Evolutionary conservation across 805 yeast species (phyloP).

Genomic region (Maudiozyma serrabonitensis): DNA sequence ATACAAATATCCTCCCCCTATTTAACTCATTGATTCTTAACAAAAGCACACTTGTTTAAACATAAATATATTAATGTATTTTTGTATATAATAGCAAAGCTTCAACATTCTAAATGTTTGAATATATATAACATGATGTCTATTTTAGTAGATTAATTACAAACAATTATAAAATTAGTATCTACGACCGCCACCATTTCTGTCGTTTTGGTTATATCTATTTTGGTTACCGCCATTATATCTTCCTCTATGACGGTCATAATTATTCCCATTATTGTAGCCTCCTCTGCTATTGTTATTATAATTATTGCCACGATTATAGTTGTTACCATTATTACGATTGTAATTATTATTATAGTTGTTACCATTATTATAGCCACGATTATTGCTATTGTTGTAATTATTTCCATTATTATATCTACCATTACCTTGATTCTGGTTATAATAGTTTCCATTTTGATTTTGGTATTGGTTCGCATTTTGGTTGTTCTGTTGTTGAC

Average conservation of each 20-base stretch:
- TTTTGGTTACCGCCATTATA: not conserved
- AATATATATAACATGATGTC: too few relatives aligned
- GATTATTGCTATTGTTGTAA: constrained; percentile 9
- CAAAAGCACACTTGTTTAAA: not conserved
- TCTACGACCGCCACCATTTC: constrained; percentile 6
- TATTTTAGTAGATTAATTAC: too few relatives aligned
- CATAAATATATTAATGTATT: not conserved
- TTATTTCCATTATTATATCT: constrained; percentile 4
- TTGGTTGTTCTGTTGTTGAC: constrained; percentile 19
- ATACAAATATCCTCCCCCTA: too few relatives aligned
- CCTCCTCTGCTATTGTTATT: not conserved
- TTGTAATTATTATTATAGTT: constrained; percentile 8
- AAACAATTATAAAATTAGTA: not conserved
- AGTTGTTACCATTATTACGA: constrained; percentile 3
- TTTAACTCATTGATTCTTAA: too few relatives aligned
- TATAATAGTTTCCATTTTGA: constrained; percentile 3
- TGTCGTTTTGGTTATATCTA: constrained; percentile 8
- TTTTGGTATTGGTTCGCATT: not conserved
- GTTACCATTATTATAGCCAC: constrained; percentile 1
- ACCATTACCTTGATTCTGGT: constrained; percentile 1
- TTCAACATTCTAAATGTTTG: too few relatives aligned
- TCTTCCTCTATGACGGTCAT: constrained; percentile 4
- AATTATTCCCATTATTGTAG: constrained; percentile 9
- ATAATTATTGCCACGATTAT: constrained; percentile 11
- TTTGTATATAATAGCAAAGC: too few relatives aligned